Conservation (phyloP, 331 rosid genomes). For the Acacia pycnantha region DNA sequence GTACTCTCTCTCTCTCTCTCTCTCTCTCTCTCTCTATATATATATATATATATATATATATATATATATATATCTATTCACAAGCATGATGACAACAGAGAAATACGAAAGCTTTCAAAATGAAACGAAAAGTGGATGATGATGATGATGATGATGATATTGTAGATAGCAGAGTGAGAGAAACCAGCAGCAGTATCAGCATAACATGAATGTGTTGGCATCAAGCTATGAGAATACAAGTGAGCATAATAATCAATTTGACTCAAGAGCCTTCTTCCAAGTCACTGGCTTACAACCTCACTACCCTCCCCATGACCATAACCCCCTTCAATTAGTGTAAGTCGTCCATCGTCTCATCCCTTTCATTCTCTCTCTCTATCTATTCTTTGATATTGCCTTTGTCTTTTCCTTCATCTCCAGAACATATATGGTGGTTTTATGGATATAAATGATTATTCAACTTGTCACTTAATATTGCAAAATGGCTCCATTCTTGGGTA, state of each 20-base stretch:
- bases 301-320: conserved; percentile 74
- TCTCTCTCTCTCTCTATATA: too few relatives aligned
- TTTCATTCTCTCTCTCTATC: neutral
- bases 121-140: neutral
- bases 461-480: too few relatives aligned
- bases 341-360: neutral
- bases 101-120: too few relatives aligned
- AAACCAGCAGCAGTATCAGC: conserved; percentile 39
- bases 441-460: neutral
- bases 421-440: neutral
- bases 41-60: too few relatives aligned
- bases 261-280: conserved; percentile 82
- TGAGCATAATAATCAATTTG: conserved; percentile 42
- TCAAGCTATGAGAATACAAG: conserved; percentile 56
- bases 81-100: too few relatives aligned
- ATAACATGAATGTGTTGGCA: conserved; percentile 53
- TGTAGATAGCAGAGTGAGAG: conserved; percentile 93
- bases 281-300: conserved; percentile 84
- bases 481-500: too few relatives aligned
- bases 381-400: neutral
- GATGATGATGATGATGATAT: neutral
- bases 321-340: conserved; percentile 83
- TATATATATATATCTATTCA: neutral
- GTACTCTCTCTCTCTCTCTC: neutral
- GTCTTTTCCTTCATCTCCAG: neutral